Percentiles rank a stretch among this genome's conserved stretches.
These are phyloP conservation scores for Phylloporus sp. DNA, from an alignment of 768 basidiomycete species.

Conservation along the genomic window DNA sequence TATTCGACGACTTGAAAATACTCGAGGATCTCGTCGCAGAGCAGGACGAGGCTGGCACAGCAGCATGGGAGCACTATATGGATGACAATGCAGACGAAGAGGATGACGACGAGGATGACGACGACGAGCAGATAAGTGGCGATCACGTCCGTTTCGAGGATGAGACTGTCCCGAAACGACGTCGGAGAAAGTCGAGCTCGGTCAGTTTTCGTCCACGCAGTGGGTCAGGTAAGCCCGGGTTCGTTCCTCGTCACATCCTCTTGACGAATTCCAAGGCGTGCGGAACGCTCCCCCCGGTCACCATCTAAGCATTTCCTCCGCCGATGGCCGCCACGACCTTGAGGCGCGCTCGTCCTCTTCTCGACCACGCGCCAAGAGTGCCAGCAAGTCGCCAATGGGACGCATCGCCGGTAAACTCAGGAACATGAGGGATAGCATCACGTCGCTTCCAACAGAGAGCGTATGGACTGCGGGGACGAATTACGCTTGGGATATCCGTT, in stretches of 20 bases:
- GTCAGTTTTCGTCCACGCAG: constrained; percentile 23
- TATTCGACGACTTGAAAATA: constrained; percentile 54
- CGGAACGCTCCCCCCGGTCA: constrained; percentile 6
- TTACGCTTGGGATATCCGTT: constrained; percentile 76
- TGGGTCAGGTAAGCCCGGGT: constrained; percentile 14
- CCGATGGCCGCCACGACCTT: constrained; percentile 35
- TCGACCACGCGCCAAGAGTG: constrained; percentile 20
- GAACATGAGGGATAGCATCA: constrained; percentile 48
- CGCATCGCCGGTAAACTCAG: constrained; percentile 45
- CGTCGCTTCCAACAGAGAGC: constrained; percentile 40
- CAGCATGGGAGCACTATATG: constrained; percentile 45
- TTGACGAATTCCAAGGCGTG: constrained; percentile 9
- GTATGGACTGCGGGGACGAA: constrained; percentile 79
- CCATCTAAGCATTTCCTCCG: constrained; percentile 45
- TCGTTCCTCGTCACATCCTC: background rate
- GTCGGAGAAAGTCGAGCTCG: constrained; percentile 35
- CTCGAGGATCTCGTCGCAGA: constrained; percentile 52
- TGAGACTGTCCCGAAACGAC: constrained; percentile 23
- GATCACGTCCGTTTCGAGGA: constrained; percentile 29
- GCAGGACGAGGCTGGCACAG: constrained; percentile 58
- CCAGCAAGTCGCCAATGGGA: constrained; percentile 33
- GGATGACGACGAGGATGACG: constrained; percentile 57
- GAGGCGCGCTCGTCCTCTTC: constrained; percentile 26
- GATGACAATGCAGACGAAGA: constrained; percentile 48
- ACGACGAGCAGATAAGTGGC: constrained; percentile 22